Conservation (phyloP, 2,329 filamentous ascomycete species). For the Alternaria incomplexa region DNA sequence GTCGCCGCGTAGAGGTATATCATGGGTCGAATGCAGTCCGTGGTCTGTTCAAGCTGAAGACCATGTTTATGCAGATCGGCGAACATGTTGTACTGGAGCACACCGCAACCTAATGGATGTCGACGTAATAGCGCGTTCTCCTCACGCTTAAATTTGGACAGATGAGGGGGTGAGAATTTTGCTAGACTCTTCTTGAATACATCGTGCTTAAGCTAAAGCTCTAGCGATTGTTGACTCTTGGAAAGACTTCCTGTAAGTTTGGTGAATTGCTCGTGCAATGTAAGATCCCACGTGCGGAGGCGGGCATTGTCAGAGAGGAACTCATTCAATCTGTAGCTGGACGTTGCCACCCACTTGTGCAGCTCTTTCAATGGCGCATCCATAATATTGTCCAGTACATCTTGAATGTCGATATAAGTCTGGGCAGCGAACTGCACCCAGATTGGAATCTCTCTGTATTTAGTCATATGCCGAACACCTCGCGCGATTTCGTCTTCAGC, state of each 20-base stretch:
- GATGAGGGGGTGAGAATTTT: too few species aligned
- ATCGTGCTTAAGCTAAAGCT: too few species aligned
- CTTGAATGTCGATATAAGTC: not conserved
- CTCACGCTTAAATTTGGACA: too few species aligned
- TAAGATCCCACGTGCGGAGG: too few species aligned
- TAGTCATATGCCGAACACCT: fast-evolving
- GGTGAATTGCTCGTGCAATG: too few species aligned
- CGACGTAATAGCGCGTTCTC: too few species aligned
- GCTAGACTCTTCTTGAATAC: too few species aligned
- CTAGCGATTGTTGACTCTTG: too few species aligned
- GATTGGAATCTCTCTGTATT: not conserved
- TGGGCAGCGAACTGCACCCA: not conserved
- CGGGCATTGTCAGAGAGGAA: too few species aligned
- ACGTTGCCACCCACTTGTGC: too few species aligned
- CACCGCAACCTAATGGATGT: not conserved
- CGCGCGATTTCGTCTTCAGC: not conserved
- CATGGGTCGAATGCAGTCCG: not conserved
- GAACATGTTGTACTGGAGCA: not conserved
- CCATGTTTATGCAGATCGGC: fast-evolving
- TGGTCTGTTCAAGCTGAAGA: not conserved
- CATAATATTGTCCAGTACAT: not conserved
- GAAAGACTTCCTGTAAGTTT: too few species aligned
- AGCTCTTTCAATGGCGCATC: not conserved
- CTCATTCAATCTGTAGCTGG: too few species aligned
- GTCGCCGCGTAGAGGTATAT: not conserved